Percentiles rank a stretch among this genome's conserved stretches.
Conservation (phyloP, 2,329 filamentous ascomycete species). For the Ramularia collo-cygni region DNA sequence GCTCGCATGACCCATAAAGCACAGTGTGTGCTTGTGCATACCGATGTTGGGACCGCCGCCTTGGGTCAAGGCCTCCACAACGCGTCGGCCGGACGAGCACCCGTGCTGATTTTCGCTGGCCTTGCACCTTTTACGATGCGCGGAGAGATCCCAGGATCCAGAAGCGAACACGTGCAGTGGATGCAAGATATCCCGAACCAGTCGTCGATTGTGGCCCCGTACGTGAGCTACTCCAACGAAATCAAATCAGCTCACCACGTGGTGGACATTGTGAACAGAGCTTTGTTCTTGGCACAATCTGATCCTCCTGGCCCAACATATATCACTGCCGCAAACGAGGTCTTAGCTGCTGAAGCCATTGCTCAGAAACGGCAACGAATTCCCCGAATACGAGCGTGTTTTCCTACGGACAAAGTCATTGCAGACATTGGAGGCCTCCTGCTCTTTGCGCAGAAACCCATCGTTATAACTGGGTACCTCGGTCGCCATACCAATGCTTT, state of each 20-base stretch:
- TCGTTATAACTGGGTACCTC: constrained; percentile 61
- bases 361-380: no score
- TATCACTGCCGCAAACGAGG: constrained; percentile 65
- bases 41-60: constrained; percentile 73
- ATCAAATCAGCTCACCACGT: constrained; percentile 73
- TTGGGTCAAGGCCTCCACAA: constrained; percentile 70
- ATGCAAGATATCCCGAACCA: constrained; percentile 73
- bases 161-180: constrained; percentile 76
- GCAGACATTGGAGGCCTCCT: constrained; percentile 55
- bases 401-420: constrained; percentile 38
- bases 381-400: no score
- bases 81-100: constrained; percentile 62
- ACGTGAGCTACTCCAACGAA: constrained; percentile 71
- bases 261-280: constrained; percentile 77
- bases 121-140: constrained; percentile 61
- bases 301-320: constrained; percentile 70
- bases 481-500: constrained; percentile 59
- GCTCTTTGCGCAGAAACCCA: constrained; percentile 53
- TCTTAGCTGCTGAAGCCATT: constrained; percentile 71
- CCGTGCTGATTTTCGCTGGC: constrained; percentile 68
- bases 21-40: constrained; percentile 68
- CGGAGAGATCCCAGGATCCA: constrained; percentile 62
- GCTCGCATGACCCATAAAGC: constrained; percentile 60
- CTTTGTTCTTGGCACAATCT: constrained; percentile 69
- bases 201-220: constrained; percentile 68